phyloP scores from a whole-genome alignment of 2,329 filamentous ascomycete species.

The Epichloe hybrida region DNA sequence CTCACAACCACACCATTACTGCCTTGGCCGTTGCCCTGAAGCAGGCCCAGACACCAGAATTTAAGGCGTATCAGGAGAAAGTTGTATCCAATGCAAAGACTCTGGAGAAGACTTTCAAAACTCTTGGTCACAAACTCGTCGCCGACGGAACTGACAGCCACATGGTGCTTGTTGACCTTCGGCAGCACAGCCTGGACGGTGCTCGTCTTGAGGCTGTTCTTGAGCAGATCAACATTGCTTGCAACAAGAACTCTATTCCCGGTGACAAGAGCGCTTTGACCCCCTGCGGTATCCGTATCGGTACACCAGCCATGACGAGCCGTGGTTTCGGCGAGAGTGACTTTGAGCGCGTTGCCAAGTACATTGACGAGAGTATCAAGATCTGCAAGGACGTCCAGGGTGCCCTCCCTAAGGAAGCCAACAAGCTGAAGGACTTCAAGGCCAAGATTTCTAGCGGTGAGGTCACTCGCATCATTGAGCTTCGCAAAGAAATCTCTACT shows the following conservation, averaged over 20 bases:
- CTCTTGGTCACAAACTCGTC: constrained; percentile 84
- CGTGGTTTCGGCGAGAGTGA: constrained; percentile 86
- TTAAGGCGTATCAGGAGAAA: constrained; percentile 86
- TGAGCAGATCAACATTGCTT: constrained; percentile 96
- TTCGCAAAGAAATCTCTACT: constrained; percentile 76
- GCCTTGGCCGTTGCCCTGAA: constrained; percentile 88
- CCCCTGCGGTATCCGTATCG: constrained; percentile 88
- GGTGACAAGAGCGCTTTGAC: constrained; percentile 96
- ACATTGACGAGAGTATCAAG: constrained; percentile 83
- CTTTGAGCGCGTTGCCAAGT: constrained; percentile 78
- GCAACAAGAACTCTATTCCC: constrained; percentile 98
- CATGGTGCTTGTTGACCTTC: constrained; percentile 90
- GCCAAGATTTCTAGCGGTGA: constrained; percentile 70
- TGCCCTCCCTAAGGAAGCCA: constrained; percentile 83
- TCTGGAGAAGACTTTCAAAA: constrained; percentile 72
- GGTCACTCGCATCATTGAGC: constrained; percentile 66
- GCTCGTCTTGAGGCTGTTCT: constrained; percentile 92
- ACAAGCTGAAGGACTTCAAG: constrained; percentile 99
- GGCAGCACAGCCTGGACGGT: constrained; percentile 75
- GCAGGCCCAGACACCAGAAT: constrained; percentile 81
- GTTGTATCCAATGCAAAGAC: constrained; percentile 90
- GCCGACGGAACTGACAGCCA: constrained; percentile 94
- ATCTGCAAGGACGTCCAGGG: constrained; percentile 80
- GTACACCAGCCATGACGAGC: constrained; percentile 93
- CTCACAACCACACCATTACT: constrained; percentile 99